phyloP scores from a whole-genome alignment of 106 monocot species.

The Gastrodia elata region DNA sequence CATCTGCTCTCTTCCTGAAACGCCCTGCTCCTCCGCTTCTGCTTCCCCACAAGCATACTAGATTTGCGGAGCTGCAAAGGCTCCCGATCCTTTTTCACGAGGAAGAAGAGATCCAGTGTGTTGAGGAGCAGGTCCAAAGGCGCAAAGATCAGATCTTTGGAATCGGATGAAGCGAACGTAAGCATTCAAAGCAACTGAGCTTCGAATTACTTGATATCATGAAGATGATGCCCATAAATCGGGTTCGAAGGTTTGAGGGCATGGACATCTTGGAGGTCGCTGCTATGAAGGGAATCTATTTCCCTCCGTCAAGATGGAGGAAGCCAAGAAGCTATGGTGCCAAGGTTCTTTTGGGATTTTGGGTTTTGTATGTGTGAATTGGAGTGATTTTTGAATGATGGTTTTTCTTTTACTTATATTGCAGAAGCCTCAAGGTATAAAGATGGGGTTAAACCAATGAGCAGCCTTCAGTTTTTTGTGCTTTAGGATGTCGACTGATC shows the following conservation, averaged over 20 bases:
- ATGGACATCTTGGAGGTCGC: conserved; percentile 5
- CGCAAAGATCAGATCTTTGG: neutral
- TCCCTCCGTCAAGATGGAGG: conserved; percentile 2
- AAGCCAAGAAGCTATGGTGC: neutral
- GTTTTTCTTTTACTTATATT: neutral
- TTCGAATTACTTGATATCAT: neutral
- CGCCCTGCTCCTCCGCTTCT: neutral
- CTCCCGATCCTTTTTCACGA: neutral
- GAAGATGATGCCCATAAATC: neutral
- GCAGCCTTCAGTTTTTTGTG: neutral
- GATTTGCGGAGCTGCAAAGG: neutral
- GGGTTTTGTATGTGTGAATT: neutral
- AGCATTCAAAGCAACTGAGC: neutral
- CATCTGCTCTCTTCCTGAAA: conserved; percentile 7
- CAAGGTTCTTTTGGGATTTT: conserved; percentile 1
- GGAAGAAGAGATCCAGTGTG: neutral
- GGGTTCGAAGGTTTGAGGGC: neutral
- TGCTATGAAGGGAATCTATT: conserved; percentile 4
- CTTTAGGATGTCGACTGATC: neutral
- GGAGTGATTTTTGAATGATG: neutral
- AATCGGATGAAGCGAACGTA: neutral
- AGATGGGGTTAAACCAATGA: neutral
- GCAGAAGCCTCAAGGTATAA: too few species aligned
- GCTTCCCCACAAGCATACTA: neutral
- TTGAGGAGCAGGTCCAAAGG: neutral